Evolutionary conservation across 2,329 filamentous ascomycete genomes (phyloP).

Genomic region (Xylariaceae sp.): DNA sequence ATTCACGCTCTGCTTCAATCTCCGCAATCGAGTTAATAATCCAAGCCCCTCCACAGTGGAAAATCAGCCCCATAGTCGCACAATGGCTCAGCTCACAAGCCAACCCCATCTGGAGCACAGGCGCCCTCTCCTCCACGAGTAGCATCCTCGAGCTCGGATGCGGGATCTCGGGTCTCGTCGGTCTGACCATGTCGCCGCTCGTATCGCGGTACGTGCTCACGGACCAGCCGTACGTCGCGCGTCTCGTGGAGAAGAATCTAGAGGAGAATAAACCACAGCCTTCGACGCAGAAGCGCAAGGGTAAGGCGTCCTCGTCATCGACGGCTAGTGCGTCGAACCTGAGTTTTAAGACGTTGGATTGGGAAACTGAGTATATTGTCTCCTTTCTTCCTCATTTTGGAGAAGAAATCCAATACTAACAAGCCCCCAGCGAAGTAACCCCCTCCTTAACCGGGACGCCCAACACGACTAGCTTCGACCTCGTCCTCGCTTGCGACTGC

Average conservation of each 20-base stretch:
- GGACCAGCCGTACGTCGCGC: constrained; percentile 81
- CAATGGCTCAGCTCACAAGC: constrained; percentile 63
- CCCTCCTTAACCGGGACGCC: constrained; percentile 36
- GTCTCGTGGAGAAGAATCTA: constrained; percentile 71
- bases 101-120: constrained; percentile 58
- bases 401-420: no score
- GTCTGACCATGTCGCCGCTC: constrained; percentile 58
- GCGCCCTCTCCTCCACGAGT: constrained; percentile 50
- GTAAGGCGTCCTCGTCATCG: constrained; percentile 11
- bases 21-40: not conserved
- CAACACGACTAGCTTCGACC: constrained; percentile 53
- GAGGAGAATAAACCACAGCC: constrained; percentile 45
- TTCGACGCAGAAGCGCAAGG: constrained; percentile 22
- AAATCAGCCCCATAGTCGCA: constrained; percentile 77
- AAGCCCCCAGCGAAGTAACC: constrained; percentile 38
- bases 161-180: constrained; percentile 77
- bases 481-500: constrained; percentile 83
- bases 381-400: no score
- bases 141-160: constrained; percentile 78
- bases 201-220: constrained; percentile 70
- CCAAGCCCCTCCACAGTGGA: constrained; percentile 52
- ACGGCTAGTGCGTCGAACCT: constrained; percentile 37
- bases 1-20: not conserved
- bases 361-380: constrained; percentile 57
- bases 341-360: constrained; percentile 64